Evolutionary conservation across 192 early-diverging fungal species (phyloP), one percentile per base, ranked within the genome.

Genomic region (Mortierella antarctica): DNA sequence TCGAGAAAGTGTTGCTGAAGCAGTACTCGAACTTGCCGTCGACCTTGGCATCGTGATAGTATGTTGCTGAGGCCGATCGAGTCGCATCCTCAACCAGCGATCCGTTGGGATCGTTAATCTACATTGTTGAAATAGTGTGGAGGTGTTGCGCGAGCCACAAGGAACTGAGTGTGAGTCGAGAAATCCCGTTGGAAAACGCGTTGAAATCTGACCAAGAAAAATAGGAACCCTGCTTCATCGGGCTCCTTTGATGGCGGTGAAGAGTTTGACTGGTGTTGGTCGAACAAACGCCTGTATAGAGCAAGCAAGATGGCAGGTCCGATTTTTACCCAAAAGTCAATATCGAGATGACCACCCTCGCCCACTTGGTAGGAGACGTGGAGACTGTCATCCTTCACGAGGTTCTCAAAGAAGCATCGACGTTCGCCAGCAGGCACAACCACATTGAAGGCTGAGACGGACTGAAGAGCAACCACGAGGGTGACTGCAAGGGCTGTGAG

Each of bases 1-100:
- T 79, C n/a, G 87, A 89, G 83, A 90, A 88, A 42, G 83, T 73
- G 82, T 95, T 95, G 71, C 88, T 90, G 82, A 95, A 95, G 83
- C 94, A 95, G 80, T 91, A 93, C 13, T 83, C 85, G 68, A 93
- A 87, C 66, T 84, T 83, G 57, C 94, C 94, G 21, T 82, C 80
- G 7, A 53, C 21, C 23, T 83, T 78, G 18, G 92, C 89, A 17
- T 70, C 67, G 8, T 86, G 31, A 51, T 69, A 57, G 65, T 84
- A 84, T 14, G 82, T 85, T 7, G 79, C 86, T 40, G 86, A 74
- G 9, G 86, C 61, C 46, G 82, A 55, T 57, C 78, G 68, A 21
- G 56, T 63, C 49, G 63, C 82, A 60, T 62, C 74, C 53, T 83
- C 73, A 18, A 88, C 61, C 23, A 76, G 23, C n/a, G 50, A 57